phyloP scores from a whole-genome alignment of 1,284 basidiomycete species.

The Microbotryum lychnidis-dioicae region DNA sequence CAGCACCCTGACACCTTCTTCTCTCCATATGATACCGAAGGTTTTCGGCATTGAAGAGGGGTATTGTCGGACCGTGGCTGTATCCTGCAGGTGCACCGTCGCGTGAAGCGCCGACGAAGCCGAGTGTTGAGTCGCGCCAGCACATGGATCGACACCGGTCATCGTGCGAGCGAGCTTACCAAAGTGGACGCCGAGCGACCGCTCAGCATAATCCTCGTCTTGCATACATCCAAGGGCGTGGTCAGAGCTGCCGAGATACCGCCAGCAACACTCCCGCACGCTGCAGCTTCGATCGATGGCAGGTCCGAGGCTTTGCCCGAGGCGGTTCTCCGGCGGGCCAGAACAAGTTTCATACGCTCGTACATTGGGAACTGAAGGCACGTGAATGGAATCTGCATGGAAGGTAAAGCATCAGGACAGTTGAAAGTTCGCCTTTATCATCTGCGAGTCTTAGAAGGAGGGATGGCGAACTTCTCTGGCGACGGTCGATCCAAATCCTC shows the following conservation, averaged over 20 bases:
- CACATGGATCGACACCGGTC: neutral
- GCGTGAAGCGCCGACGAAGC: constrained; percentile 2
- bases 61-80: constrained; percentile 7
- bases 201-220: constrained; percentile 88
- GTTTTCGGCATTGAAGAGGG: constrained; percentile 37
- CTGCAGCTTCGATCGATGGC: constrained; percentile 66
- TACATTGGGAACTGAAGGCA: constrained; percentile 96
- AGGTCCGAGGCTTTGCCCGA: constrained; percentile 44
- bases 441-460: too few species aligned
- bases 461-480: constrained; percentile 57
- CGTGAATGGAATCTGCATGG: constrained; percentile 81
- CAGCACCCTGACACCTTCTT: constrained; percentile 67
- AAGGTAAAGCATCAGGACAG: neutral
- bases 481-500: constrained; percentile 69
- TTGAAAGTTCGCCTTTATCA: too few species aligned
- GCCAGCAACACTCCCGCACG: constrained; percentile 86
- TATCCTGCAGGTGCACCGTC: constrained; percentile 10
- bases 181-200: neutral
- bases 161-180: neutral
- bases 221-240: constrained; percentile 92
- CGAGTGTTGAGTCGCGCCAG: neutral
- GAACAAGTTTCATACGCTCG: constrained; percentile 68
- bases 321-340: constrained; percentile 43
- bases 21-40: constrained; percentile 52
- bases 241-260: constrained; percentile 82